Base-by-base conservation (phyloP, 768 basidiomycete species). In the Chlorophyllum brunneum region DNA sequence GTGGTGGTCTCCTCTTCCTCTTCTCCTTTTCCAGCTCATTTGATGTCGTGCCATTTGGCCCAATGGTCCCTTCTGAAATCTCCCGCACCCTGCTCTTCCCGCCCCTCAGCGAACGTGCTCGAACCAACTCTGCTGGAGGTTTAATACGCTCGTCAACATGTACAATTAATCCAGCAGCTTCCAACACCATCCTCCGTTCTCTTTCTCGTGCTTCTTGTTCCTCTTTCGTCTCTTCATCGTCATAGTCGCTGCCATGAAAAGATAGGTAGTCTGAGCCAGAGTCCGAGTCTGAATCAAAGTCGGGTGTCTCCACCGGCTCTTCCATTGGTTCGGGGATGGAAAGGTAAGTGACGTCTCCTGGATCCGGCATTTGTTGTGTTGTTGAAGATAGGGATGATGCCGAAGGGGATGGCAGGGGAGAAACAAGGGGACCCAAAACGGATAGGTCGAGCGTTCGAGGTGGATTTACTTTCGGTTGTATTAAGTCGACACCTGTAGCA, bases 141-240 rank as follows among this genome's bases (percentile, higher is more conserved):
- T 44, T 49, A 6, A 78, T 73, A 37, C 74, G 74, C 13, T 76
- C 74, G 53, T 83, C 81, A 31, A 78, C 68, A 57, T 85, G 83
- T 40, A 95, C 77, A 51, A 92, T 82, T 22, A 97, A 71, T 2
- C 95, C 95, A 0, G 93, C 93, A 0, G 91, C 88, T 62, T 91
- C 83, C n/a, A 98, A 71, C 5, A 97, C 91, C 16, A 86, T 78
- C 58, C 82, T 82, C 18, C 91, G 76, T 63, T 95, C 93, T 15
- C 78, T 69, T 51, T 85, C 91, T 26, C 90, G 80, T 15, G 81
- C 79, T 46, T 75, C 75, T 9, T 70, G 71, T 48, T 85, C 81
- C 37, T 74, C 77, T 34, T 72, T 73, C 26, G 75, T 75, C 56
- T 78, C 70, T 22, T 72, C 70, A 13, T 67, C 70, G 45, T 68